Base-by-base conservation (phyloP, 306 rosid genomes). In the Oxytropis ochrocephala region DNA sequence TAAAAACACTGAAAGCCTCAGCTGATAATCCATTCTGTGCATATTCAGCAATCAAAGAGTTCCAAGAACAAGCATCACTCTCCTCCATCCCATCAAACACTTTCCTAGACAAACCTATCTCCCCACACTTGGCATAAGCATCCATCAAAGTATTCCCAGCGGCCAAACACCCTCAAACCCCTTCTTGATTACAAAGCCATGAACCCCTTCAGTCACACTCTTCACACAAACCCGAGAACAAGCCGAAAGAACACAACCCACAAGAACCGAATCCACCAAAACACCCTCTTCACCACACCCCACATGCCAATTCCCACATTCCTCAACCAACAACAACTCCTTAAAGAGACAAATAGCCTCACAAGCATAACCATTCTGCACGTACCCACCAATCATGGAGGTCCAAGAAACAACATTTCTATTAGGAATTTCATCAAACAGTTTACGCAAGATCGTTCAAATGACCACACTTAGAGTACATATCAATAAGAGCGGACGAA, bases 351-450 rank as follows among this genome's bases (percentile, higher is more conserved):
- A 66, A 52, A 92, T 72, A 0, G 95, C 91, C 12, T 77, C 74
- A 0, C 9, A 27, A 11, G 89, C 63, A 12, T 18, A 44, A 5
- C 57, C 89, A 32, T 86, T 92, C 42, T 80, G 96, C 56, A 85
- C 85, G 47, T 80, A 83, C 11, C 92, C 95, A 2, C 77, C 63
- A 75, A 92, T 86, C 79, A 89, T 77, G 10, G 96, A 77, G 1
- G 96, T 89, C 98, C 96, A 92, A 27, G 96, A 88, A 24, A 89
- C 98, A 8, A 83, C 87, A 49, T 88, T 89, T 79, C 85, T 75
- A 0, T 18, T 44, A 57, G 90, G 92, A 83, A 82, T 88, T 79
- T 76, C 85, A 21, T 89, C 98, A 67, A 92, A 92, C 89, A 92
- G 52, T 21, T 8, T 14, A 8, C 91, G 79, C 1, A 96, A 96